Evolutionary conservation across 768 basidiomycete species (phyloP).

Genomic region (Termitomyces titanicus): DNA sequence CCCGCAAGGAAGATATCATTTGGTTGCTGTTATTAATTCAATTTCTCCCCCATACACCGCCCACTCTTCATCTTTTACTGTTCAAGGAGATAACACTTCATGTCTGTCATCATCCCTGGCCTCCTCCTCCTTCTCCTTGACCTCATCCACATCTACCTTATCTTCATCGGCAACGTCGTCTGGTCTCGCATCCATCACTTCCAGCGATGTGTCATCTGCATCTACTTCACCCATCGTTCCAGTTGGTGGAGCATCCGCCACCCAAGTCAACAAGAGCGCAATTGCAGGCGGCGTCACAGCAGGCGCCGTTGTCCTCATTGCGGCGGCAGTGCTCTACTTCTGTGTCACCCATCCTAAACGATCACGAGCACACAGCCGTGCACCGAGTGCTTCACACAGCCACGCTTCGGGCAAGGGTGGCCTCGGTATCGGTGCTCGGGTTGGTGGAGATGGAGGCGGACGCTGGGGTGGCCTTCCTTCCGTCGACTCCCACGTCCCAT

Average conservation of each 20-base stretch:
- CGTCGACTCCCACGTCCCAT: conserved; percentile 12
- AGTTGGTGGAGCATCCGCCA: conserved; percentile 20
- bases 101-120: conserved; percentile 23
- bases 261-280: conserved; percentile 32
- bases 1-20: conserved; percentile 44
- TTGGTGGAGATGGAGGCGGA: not conserved
- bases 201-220: conserved; percentile 6
- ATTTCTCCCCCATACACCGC: conserved; percentile 10
- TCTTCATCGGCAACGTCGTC: conserved; percentile 9
- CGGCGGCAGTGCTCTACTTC: conserved; percentile 28
- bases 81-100: conserved; percentile 29
- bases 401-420: not conserved
- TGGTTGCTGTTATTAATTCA: conserved; percentile 26
- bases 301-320: conserved; percentile 32
- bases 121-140: conserved; percentile 2
- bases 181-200: conserved; percentile 16
- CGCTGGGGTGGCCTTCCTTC: conserved; percentile 20
- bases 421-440: not conserved
- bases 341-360: conserved; percentile 14
- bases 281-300: conserved; percentile 55
- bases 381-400: not conserved
- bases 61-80: conserved; percentile 26
- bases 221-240: conserved; percentile 13
- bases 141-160: conserved; percentile 12
- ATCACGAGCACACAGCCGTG: not conserved